Evolutionary conservation across 495 filamentous ascomycete species (phyloP), one percentile per base, ranked within the genome.

Genomic region (Hypomontagnella monticulosa): DNA sequence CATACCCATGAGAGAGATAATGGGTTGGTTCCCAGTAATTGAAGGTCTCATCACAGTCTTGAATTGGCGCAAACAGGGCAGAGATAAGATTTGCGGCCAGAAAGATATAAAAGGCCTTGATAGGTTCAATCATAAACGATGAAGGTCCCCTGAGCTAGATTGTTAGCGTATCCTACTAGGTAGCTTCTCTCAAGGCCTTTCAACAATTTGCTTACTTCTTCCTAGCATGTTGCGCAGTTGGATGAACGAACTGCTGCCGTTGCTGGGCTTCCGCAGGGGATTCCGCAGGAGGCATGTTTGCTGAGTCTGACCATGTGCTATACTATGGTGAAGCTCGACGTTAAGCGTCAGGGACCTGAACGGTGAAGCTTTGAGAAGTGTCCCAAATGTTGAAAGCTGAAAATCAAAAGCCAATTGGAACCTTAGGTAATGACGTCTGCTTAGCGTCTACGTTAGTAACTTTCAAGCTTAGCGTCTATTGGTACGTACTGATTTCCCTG

Each of bases 1-100:
- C 96, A 72, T 94, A 93, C 71, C 92, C 91, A 81, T 97, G 93
- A 60, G 86, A 87, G 27, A 99, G 85, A 74, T 97, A 99, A 77
- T 99, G 96, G 0, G 93, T 87, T 1, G 96, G 95, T 70, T 99
- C 96, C 96, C 96, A 99, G 79, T 96, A 99, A 71, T 99, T 99
- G 83, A 96, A 99, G 3, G 94, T 93, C 79, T 99, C 96, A 73
- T 99, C 96, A 72, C 96, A 99, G 76, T 99, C 96, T 70, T 97
- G 94, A 68, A 99, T 97, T 0, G 96, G 96, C 0, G 92, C 85
- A 69, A 87, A 93, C 15, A 88, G 69, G n/a, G 94, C 94, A 18
- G 94, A 89, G 27, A 94, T 67, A 16, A 87, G 54, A 71, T 95
- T 92, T 50, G 88, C 86, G 42, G 79, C 75, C 33, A 96, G 79